Evolutionary conservation across 2,329 filamentous ascomycete species (phyloP).

Genomic region (Penicillium frequentans): DNA sequence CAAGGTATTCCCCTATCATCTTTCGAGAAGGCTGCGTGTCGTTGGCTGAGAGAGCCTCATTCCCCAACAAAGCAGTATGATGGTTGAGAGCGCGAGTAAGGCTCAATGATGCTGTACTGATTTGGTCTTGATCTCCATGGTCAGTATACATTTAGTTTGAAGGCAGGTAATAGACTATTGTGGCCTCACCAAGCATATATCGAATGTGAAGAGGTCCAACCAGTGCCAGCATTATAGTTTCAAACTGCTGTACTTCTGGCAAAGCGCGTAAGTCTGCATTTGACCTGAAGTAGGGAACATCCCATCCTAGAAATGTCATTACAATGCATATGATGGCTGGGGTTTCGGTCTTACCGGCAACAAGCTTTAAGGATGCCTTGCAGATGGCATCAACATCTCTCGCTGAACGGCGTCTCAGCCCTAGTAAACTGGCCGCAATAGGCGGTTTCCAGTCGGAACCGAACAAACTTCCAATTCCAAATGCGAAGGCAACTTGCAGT

Average conservation of each 20-base stretch:
- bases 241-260: not conserved
- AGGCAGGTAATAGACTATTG: not conserved
- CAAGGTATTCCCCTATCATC: not conserved
- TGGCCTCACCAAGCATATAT: not conserved
- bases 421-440: not conserved
- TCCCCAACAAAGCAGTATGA: not conserved
- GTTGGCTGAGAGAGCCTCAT: not conserved
- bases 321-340: not conserved
- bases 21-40: not conserved
- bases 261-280: not conserved
- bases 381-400: not conserved
- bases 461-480: not conserved
- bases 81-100: not conserved
- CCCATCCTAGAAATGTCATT: not conserved
- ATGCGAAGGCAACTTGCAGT: not conserved
- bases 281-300: not conserved
- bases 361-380: not conserved
- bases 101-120: not conserved
- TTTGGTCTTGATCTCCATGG: not conserved
- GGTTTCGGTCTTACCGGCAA: not conserved
- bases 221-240: not conserved
- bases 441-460: not conserved
- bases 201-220: not conserved
- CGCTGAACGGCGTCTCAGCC: not conserved
- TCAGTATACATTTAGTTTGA: not conserved